Evolutionary conservation across 805 yeast genomes (phyloP), one percentile per base, ranked within the genome.

Genomic region (Yarrowia sp.): DNA sequence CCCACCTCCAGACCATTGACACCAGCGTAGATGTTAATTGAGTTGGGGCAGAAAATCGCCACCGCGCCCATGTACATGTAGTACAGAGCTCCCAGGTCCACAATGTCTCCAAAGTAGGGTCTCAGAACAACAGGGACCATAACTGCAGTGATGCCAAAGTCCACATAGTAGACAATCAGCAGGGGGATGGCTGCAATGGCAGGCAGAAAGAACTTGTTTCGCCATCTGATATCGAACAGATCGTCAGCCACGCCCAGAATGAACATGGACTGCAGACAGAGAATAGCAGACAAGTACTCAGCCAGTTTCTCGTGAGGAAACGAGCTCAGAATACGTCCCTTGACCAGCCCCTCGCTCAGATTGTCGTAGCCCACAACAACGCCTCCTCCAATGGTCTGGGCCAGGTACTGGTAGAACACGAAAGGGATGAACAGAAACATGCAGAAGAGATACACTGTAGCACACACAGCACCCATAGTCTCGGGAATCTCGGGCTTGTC

Each of bases 1-100:
- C 98, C 98, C 11, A 92, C 98, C 76, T 95, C 99, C 47, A 95
- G 79, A 0, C 99, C 99, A 74, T 95, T 95, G 53, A 95, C 84
- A 6, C 99, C 99, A 0, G 99, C 99, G 35, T 92, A 79, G 62
- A 95, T 95, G 74, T 95, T 95, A 75, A 95, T 92, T 10, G 98
- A 90, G 74, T 95, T 93, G 28, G 99, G 98, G 71, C 97, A 89
- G 73, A 95, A 95, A 43, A 95, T 93, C 1, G 96, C 88, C 66
- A 95, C 85, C 0, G 96, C 82, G 0, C 88, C 90, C 99, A 95
- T 95, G 78, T 95, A 95, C 13, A 78, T 77, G 74, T 95, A 95
- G 78, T 95, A 95, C 32, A 90, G 75, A 15, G 80, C 74, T 3
- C 97, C 96, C 65, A 95, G 78, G 74, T 95, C 95, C 15, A 95